Conservation (phyloP, 2,329 filamentous ascomycete species). For the Tolypocladium guangdongense region DNA sequence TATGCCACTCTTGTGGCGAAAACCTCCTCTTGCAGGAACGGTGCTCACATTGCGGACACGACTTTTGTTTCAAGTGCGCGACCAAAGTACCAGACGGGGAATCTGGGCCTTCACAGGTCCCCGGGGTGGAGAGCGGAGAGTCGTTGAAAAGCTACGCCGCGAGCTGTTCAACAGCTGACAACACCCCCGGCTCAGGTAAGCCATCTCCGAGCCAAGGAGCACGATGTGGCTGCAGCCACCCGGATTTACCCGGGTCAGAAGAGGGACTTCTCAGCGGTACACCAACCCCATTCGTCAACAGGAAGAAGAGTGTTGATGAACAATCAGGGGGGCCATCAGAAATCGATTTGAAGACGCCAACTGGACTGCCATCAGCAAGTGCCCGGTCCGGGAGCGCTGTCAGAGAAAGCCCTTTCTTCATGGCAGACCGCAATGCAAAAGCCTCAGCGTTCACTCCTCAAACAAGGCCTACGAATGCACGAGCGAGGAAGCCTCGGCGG, state of each 20-base stretch:
- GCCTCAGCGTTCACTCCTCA: conserved; percentile 9
- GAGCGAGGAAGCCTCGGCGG: conserved; percentile 8
- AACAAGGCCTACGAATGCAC: conserved; percentile 9
- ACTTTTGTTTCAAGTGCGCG: conserved; percentile 35
- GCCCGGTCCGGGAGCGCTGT: conserved; percentile 6
- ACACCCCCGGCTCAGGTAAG: background rate
- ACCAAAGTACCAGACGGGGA: conserved; percentile 18
- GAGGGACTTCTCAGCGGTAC: background rate
- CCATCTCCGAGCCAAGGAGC: background rate
- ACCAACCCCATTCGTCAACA: background rate
- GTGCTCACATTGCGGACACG: conserved; percentile 40
- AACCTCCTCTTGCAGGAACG: conserved; percentile 24
- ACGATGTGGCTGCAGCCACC: background rate
- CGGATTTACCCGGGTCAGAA: background rate
- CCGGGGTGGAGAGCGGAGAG: background rate
- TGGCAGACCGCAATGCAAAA: conserved; percentile 16
- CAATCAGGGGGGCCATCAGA: background rate
- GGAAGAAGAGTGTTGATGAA: background rate
- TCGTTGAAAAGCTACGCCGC: background rate
- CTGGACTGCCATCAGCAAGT: background rate
- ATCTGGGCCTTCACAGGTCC: background rate
- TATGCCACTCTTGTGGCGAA: conserved; percentile 40
- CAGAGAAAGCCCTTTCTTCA: conserved; percentile 21
- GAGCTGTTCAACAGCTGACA: background rate
- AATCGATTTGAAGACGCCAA: background rate